A percentile compares a stretch with the other conserved stretches of the same genome.
Conservation (phyloP, 331 rosid genomes). For the Malus hybrid region DNA sequence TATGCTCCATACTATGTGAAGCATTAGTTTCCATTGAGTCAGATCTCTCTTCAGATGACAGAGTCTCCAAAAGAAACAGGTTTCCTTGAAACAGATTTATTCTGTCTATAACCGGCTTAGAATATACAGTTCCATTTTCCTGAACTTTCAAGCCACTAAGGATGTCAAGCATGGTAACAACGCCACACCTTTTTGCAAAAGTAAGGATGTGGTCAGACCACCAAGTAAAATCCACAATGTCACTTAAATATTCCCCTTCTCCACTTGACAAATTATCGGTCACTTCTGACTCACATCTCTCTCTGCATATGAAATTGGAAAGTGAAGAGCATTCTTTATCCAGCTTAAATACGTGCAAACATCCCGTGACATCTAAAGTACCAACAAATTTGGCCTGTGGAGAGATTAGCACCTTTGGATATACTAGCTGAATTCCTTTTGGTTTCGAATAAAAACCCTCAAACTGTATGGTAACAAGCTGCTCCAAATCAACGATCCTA, state of each 20-base stretch:
- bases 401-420: constrained; percentile 79
- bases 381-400: constrained; percentile 69
- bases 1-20: constrained; percentile 41
- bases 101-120: constrained; percentile 71
- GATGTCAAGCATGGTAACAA: constrained; percentile 63
- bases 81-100: constrained; percentile 41
- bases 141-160: constrained; percentile 54
- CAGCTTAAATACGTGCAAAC: constrained; percentile 59
- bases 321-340: constrained; percentile 49
- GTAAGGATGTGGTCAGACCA: constrained; percentile 77
- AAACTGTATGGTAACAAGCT: constrained; percentile 53
- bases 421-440: constrained; percentile 54
- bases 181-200: constrained; percentile 48
- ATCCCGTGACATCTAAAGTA: constrained; percentile 69
- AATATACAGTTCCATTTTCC: constrained; percentile 47
- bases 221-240: constrained; percentile 81
- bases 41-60: constrained; percentile 34
- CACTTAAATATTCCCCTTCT: constrained; percentile 19
- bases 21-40: constrained; percentile 25
- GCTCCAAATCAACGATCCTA: constrained; percentile 47
- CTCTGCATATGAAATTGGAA: constrained; percentile 37
- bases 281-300: constrained; percentile 28
- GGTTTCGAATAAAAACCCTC: constrained; percentile 64
- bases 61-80: constrained; percentile 60
- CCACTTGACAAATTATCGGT: constrained; percentile 26